Evolutionary conservation across 2,329 filamentous ascomycete species (phyloP), one percentile per base, ranked within the genome.

Genomic region (Mollisiaceae sp.): DNA sequence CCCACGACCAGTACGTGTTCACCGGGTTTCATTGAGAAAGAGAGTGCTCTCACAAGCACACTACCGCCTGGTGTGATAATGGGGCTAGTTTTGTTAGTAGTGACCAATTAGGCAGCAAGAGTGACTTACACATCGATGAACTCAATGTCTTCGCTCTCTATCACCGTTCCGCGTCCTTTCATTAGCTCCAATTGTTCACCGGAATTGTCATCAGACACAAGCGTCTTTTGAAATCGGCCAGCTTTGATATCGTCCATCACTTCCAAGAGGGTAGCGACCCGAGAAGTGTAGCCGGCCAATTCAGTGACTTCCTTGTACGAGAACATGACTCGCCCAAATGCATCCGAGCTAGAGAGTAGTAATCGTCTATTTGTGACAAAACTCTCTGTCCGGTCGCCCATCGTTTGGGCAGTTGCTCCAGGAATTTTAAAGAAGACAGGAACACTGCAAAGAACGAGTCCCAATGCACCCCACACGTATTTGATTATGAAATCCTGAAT

Each of bases 11-110:
- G 87, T 8, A 99, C 85, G 73, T 99, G 95, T 66, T 97, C 93
- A 63, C 93, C 93, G 1, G 91, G 90, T 63, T 89, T 86, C 68
- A 99, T 92, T 35, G 89, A 88, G 80, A 99, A 99, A 41, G 92
- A 95, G 4, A 99, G 84, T 22, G 90, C 89, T 66, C 87, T 89
- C 62, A 98, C 89, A 2, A 99, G 86, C 14, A 99, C 91, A 74
- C 98, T 95, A 59, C 95, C 95, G 75, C 97, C 98, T 5, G 95
- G 95, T 0, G 93, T 97, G 71, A 99, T 94, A 74, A 99, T 98
- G 27, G 95, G 95, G 38, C 38, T 41, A 9, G 11, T 12, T 14
- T 0, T 54, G 67, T 75, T 62, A 77, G 72, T 36, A 59, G 63
- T 39, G 11, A 39, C 9, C 9, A 61, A 47, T 62, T 63, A 45